Conservation (phyloP, 495 filamentous ascomycete species). For the Penicillium antarcticum region DNA sequence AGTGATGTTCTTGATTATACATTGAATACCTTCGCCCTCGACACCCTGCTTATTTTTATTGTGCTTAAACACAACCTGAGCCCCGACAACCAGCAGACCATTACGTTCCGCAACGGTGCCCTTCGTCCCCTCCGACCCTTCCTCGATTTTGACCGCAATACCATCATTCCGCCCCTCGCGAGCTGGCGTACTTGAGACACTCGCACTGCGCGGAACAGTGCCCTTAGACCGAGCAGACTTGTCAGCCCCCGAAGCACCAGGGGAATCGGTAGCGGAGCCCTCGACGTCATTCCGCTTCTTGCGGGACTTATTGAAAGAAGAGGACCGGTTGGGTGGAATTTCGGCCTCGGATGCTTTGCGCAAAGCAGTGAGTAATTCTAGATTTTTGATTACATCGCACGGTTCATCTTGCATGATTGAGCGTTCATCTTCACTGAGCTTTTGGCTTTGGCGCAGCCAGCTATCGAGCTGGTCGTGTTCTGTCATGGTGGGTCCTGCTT, state of each 20-base stretch:
- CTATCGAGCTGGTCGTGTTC: conserved; percentile 51
- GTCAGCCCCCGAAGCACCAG: conserved; percentile 57
- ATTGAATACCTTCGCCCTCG: conserved; percentile 75
- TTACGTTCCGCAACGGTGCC: conserved; percentile 47
- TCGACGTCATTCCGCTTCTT: conserved; percentile 71
- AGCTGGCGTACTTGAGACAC: conserved; percentile 48
- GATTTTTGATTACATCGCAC: conserved; percentile 56
- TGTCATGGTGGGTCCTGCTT: conserved; percentile 33
- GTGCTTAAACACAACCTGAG: conserved; percentile 84
- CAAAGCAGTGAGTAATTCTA: conserved; percentile 60
- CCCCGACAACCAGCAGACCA: conserved; percentile 60
- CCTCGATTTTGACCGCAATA: conserved; percentile 52
- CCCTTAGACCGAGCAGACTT: conserved; percentile 46
- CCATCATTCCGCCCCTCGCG: conserved; percentile 40
- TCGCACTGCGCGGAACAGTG: conserved; percentile 50
- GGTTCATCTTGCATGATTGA: conserved; percentile 55
- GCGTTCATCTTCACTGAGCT: conserved; percentile 60
- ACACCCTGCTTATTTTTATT: conserved; percentile 65
- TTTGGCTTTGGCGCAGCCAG: conserved; percentile 61
- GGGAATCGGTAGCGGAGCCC: conserved; percentile 64
- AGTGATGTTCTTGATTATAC: conserved; percentile 76
- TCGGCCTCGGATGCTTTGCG: conserved; percentile 57
- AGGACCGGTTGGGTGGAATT: conserved; percentile 44
- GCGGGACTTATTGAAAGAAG: conserved; percentile 49
- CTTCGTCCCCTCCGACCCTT: conserved; percentile 50